Evolutionary conservation across 129 eudicot genomes (phyloP), one percentile per base, ranked within the genome.

Genomic region (Pulicaria dysenterica): DNA sequence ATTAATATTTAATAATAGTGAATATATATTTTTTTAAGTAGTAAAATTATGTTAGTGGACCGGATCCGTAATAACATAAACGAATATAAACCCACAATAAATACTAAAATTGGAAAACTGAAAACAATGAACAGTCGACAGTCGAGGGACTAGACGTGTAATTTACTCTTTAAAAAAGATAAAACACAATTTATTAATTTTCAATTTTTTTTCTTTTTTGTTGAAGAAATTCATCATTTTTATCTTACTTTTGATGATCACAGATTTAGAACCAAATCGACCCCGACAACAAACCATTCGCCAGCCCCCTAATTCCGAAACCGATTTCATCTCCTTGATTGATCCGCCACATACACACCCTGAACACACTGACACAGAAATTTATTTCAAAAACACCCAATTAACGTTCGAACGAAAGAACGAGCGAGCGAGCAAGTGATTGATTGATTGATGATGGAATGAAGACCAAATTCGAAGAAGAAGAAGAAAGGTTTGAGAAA

Each of bases 391-490:
- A 16, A 45, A 24, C 6, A 53, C 64, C 43, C 19, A 41, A 43
- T 1, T 1, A 9, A 64, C 14, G 31, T 24, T 24, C 31, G 31
- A 24, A 24, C 31, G 17, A 38, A 17, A 8, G 45, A 36, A 7
- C 31, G 31, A 24, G 2, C 31, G 17, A 38, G 17, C 11, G 45
- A 36, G 12, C 13, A 17, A 80, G 9, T 50, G 4, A 43, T 43
- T 17, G 39, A 45, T 8, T 47, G 71, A 54, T 31, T 72, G 73
- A 83, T 79, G 79, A 84, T 89, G 88, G 83, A 44, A 80, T 82
- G 89, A 85, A 79, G 84, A 55, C 54, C 54, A 49, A 73, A 77
- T 74, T 71, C 76, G 84, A 77, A 38, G 61, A 67, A 72, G 70
- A 62, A 72, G 44, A 41, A 34, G 12, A 46, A 69, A 67, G 56